These are phyloP conservation scores for Viridothelium virens DNA, from an alignment of 495 filamentous ascomycete species.

Conservation along the genomic window DNA sequence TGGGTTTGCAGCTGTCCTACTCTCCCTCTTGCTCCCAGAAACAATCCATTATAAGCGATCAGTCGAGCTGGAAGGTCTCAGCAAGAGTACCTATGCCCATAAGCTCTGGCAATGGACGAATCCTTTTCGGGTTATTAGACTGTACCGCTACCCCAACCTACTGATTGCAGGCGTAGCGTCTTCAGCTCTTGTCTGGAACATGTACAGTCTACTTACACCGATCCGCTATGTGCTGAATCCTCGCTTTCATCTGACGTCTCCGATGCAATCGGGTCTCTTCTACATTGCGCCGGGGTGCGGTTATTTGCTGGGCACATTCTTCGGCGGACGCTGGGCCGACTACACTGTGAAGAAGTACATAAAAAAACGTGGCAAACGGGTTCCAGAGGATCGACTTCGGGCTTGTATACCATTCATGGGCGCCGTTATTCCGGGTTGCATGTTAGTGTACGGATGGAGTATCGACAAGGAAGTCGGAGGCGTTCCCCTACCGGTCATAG, in stretches of 20 bases:
- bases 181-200: constrained; percentile 60
- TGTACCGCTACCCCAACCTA: constrained; percentile 59
- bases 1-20: constrained; percentile 47
- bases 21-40: constrained; percentile 61
- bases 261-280: constrained; percentile 61
- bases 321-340: constrained; percentile 67
- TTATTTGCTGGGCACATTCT: constrained; percentile 61
- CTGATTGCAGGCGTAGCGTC: constrained; percentile 53
- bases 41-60: constrained; percentile 55
- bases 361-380: constrained; percentile 37
- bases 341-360: constrained; percentile 57
- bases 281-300: constrained; percentile 67
- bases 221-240: constrained; percentile 70
- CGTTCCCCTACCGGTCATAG: constrained; percentile 57
- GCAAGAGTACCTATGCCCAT: constrained; percentile 39
- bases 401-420: constrained; percentile 54
- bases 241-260: constrained; percentile 57
- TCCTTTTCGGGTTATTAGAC: constrained; percentile 50
- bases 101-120: constrained; percentile 54
- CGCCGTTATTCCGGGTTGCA: constrained; percentile 53
- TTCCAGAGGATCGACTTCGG: constrained; percentile 63
- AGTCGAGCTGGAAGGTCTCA: constrained; percentile 47
- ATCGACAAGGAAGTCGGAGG: constrained; percentile 60
- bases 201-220: constrained; percentile 54
- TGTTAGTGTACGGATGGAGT: constrained; percentile 66